Percentiles rank a stretch among this genome's conserved stretches.
phyloP scores from a whole-genome alignment of 2,329 filamentous ascomycete species.

The Monilinia fructigena region DNA sequence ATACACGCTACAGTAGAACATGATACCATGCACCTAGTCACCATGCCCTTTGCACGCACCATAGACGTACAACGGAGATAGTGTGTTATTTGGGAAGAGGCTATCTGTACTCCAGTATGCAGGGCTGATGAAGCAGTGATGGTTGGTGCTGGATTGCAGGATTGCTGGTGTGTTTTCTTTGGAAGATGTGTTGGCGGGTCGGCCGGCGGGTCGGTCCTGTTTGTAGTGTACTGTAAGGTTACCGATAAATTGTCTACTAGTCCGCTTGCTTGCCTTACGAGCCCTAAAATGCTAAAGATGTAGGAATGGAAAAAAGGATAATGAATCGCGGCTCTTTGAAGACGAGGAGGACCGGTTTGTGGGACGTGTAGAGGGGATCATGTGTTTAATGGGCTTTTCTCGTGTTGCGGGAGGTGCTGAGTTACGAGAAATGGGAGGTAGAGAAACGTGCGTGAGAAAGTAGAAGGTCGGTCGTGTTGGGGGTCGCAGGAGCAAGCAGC shows the following conservation, averaged over 20 bases:
- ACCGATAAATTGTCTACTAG: slow-evolving; percentile 4
- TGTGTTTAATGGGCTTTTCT: background rate
- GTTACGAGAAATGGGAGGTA: background rate
- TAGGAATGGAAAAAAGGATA: background rate
- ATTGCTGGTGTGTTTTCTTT: slow-evolving; percentile 2
- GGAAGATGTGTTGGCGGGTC: slow-evolving; percentile 19
- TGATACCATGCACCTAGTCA: slow-evolving; percentile 8
- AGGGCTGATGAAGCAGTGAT: slow-evolving; percentile 19
- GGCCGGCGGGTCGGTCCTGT: slow-evolving; percentile 17
- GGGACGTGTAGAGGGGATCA: slow-evolving; percentile 15
- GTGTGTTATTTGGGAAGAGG: slow-evolving; percentile 1
- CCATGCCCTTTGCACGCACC: slow-evolving; percentile 9
- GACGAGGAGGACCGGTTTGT: background rate
- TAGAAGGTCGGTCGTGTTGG: slow-evolving; percentile 8
- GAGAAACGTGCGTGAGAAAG: background rate
- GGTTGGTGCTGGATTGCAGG: slow-evolving; percentile 22
- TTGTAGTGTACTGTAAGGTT: slow-evolving; percentile 3
- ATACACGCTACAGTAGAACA: slow-evolving; percentile 13
- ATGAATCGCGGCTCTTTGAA: slow-evolving; percentile 14
- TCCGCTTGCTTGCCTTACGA: background rate
- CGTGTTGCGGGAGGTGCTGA: slow-evolving; percentile 15
- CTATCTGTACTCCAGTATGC: slow-evolving; percentile 13
- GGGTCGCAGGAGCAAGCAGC: background rate
- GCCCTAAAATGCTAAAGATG: background rate
- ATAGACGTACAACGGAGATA: slow-evolving; percentile 2